Conservation (phyloP, 352 stramenopile species). For the Globisporangium alternatum region DNA sequence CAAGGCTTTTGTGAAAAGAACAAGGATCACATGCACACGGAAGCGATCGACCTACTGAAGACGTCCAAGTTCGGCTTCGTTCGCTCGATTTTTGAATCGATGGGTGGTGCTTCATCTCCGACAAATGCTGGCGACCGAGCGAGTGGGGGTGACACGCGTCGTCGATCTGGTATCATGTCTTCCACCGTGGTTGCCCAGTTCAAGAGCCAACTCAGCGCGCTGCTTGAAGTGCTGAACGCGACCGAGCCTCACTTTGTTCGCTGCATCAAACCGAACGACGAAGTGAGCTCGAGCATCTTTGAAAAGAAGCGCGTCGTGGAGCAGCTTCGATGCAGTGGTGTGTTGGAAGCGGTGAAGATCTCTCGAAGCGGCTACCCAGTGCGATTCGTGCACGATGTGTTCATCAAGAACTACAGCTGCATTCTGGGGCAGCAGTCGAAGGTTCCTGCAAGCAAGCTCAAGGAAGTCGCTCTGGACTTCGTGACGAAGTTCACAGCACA, state of each 20-base stretch:
- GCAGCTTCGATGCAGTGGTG: constrained; percentile 84
- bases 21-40: constrained; percentile 86
- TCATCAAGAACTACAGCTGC: constrained; percentile 84
- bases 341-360: constrained; percentile 89
- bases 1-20: constrained; percentile 88
- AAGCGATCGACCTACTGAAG: constrained; percentile 69
- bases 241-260: constrained; percentile 93
- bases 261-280: constrained; percentile 89
- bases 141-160: constrained; percentile 29
- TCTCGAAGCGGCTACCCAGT: constrained; percentile 91
- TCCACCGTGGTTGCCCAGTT: constrained; percentile 91
- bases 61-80: constrained; percentile 69
- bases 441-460: constrained; percentile 37
- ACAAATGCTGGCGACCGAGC: constrained; percentile 18
- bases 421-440: constrained; percentile 52
- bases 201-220: constrained; percentile 88
- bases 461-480: constrained; percentile 48
- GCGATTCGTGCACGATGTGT: constrained; percentile 91
- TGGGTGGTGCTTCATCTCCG: constrained; percentile 20
- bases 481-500: constrained; percentile 36
- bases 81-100: constrained; percentile 61
- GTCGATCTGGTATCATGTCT: constrained; percentile 76
- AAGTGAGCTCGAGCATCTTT: constrained; percentile 53
- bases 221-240: constrained; percentile 93
- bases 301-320: constrained; percentile 69